These are phyloP conservation scores for Metschnikowia continentalis DNA, from an alignment of 805 yeast genomes.

Conservation along the genomic window DNA sequence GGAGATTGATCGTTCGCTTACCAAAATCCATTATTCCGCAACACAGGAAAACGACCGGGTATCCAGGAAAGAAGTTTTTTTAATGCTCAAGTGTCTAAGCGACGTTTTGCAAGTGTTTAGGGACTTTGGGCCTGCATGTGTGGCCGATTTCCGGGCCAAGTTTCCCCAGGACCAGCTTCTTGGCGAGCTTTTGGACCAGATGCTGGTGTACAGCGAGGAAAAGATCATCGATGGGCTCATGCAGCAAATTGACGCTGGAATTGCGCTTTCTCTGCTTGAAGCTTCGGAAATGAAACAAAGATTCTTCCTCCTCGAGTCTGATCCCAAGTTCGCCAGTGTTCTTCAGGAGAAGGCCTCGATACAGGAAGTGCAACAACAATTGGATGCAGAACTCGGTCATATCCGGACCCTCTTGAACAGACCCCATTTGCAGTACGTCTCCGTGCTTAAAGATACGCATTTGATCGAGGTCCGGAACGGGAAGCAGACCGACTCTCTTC, in stretches of 20 bases:
- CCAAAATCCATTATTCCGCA: conserved; percentile 56
- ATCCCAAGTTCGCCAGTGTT: conserved; percentile 37
- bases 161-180: conserved; percentile 31
- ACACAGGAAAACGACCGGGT: conserved; percentile 32
- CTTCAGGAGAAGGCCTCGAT: conserved; percentile 35
- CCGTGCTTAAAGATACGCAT: conserved; percentile 63
- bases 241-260: conserved; percentile 48
- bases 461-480: conserved; percentile 70
- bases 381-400: conserved; percentile 50
- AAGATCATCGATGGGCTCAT: conserved; percentile 34
- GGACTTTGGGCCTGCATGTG: conserved; percentile 10
- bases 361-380: conserved; percentile 38
- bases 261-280: conserved; percentile 48
- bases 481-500: conserved; percentile 52
- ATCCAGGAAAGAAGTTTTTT: conserved; percentile 56
- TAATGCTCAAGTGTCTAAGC: conserved; percentile 45
- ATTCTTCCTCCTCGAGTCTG: conserved; percentile 37
- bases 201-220: conserved; percentile 31
- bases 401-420: conserved; percentile 48
- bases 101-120: conserved; percentile 27
- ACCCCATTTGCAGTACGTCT: conserved; percentile 52
- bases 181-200: conserved; percentile 29
- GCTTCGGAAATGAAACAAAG: conserved; percentile 40
- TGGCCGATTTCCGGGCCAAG: conserved; percentile 18
- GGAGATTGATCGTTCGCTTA: conserved; percentile 57